These are phyloP conservation scores for Lycium ferocissimum DNA, from an alignment of 257 asterid species.

Conservation along the genomic window DNA sequence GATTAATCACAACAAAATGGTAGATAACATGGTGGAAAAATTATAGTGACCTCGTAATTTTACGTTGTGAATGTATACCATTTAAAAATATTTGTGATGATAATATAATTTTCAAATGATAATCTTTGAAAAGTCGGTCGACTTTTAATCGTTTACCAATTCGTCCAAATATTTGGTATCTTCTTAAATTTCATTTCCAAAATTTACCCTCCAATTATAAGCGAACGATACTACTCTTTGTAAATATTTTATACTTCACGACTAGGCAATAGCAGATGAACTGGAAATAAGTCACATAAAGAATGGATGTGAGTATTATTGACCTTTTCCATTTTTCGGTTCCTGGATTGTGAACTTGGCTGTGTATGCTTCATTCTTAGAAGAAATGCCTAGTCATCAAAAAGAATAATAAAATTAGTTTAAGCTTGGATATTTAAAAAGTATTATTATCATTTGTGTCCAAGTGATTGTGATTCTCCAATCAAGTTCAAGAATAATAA, in stretches of 20 bases:
- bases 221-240: too few species aligned
- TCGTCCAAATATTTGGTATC: too few species aligned
- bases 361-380: neutral
- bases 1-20: too few species aligned
- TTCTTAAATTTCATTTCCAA: too few species aligned
- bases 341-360: neutral
- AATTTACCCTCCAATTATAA: too few species aligned
- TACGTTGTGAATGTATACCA: too few species aligned
- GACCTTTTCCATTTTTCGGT: neutral
- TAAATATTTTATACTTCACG: neutral
- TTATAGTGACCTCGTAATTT: too few species aligned
- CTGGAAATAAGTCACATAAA: neutral
- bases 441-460: neutral
- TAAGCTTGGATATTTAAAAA: neutral
- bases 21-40: too few species aligned
- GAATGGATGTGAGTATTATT: neutral
- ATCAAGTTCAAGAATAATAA: neutral
- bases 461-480: neutral
- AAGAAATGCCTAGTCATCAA: neutral
- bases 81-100: too few species aligned
- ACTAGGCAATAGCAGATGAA: neutral
- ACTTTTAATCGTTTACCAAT: too few species aligned
- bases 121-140: too few species aligned
- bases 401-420: neutral
- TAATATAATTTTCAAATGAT: too few species aligned